phyloP scores from a whole-genome alignment of 192 early-diverging fungal species.

The Podila horticola region DNA sequence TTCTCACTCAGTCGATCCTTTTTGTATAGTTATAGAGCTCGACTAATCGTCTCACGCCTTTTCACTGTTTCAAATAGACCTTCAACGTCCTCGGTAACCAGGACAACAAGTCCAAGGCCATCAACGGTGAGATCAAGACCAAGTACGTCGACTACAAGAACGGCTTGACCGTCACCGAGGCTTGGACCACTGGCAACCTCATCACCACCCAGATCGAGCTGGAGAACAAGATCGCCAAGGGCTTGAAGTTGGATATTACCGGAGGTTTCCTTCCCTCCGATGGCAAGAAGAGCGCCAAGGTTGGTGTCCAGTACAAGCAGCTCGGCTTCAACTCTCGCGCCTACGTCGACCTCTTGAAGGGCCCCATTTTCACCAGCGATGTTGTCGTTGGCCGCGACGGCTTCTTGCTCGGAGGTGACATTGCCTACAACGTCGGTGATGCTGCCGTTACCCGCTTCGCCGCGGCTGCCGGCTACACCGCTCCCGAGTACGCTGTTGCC shows the following conservation, averaged over 20 bases:
- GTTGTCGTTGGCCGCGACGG: conserved; percentile 91
- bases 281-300: conserved; percentile 83
- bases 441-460: conserved; percentile 90
- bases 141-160: conserved; percentile 96
- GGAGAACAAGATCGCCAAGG: conserved; percentile 92
- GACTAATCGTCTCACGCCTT: neutral
- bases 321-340: conserved; percentile 90
- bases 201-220: conserved; percentile 92
- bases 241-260: conserved; percentile 93
- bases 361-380: conserved; percentile 89
- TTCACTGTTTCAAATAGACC: conserved; percentile 62
- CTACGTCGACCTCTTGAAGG: conserved; percentile 94
- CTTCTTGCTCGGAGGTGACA: conserved; percentile 91
- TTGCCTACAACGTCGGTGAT: conserved; percentile 92
- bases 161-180: conserved; percentile 95
- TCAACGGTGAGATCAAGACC: conserved; percentile 96
- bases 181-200: conserved; percentile 96
- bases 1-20: too few species aligned
- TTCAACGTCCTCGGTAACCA: conserved; percentile 96
- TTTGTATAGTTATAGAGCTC: neutral
- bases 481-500: conserved; percentile 88
- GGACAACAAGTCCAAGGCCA: conserved; percentile 95
- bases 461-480: conserved; percentile 86
- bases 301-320: conserved; percentile 96
- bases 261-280: conserved; percentile 86